Conservation (phyloP, 179 eudicot species). For the Silene coronaria region DNA sequence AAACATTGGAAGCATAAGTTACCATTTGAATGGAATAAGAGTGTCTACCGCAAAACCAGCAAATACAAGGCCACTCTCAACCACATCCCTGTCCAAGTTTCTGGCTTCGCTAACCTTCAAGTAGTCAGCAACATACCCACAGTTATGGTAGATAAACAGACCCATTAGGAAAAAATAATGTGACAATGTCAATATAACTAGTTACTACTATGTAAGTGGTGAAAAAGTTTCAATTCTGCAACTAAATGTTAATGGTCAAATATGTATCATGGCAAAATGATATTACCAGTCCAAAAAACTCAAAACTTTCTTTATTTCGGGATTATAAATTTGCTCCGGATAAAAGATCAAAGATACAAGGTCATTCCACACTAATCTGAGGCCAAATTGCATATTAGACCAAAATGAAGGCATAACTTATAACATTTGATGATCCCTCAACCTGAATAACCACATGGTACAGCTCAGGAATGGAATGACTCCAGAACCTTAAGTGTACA, state of each 20-base stretch:
- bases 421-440: not conserved
- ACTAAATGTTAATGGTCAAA: not conserved
- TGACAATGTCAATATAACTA: not conserved
- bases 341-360: not conserved
- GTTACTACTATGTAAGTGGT: not conserved
- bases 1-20: not conserved
- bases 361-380: not conserved
- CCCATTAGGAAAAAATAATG: not conserved
- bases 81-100: conserved; percentile 80
- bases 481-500: not conserved
- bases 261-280: not conserved
- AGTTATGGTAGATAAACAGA: conserved; percentile 1
- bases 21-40: conserved; percentile 1
- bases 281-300: not conserved
- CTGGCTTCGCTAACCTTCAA: conserved; percentile 94
- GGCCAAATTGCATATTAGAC: not conserved
- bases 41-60: conserved; percentile 93
- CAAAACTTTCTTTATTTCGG: not conserved
- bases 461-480: not conserved
- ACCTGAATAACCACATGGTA: not conserved
- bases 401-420: not conserved
- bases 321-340: not conserved
- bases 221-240: conserved; percentile 5
- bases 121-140: conserved; percentile 17
- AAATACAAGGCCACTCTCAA: conserved; percentile 75